Evolutionary conservation across 768 basidiomycete species (phyloP).

Genomic region (Trametes coccinea): DNA sequence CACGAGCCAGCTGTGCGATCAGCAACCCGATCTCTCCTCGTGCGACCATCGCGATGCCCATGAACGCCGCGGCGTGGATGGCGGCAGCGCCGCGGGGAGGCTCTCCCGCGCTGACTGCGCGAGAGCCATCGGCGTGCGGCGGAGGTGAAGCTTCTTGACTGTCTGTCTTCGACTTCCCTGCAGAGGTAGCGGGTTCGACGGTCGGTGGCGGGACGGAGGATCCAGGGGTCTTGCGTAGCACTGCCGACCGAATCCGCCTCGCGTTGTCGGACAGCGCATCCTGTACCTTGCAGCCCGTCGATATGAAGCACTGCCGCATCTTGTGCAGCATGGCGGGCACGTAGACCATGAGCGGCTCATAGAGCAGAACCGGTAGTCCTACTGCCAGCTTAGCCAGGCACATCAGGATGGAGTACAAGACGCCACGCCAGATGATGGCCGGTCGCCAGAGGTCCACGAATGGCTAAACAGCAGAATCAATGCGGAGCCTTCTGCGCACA

Average conservation of each 20-base stretch:
- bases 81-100: neutral
- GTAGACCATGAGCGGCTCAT: neutral
- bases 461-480: conserved; percentile 19
- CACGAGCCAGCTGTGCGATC: conserved; percentile 47
- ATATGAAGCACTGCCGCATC: neutral
- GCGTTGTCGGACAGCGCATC: no score
- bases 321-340: neutral
- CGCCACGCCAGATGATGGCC: conserved; percentile 50
- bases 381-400: conserved; percentile 50
- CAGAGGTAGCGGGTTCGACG: no score
- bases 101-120: neutral
- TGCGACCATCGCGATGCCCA: conserved; percentile 56
- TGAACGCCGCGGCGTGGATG: conserved; percentile 23
- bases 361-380: conserved; percentile 46
- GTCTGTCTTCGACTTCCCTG: neutral
- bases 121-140: neutral
- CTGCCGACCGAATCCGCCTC: neutral
- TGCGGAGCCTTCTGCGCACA: neutral
- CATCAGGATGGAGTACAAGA: conserved; percentile 62
- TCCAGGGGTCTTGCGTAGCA: neutral
- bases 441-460: conserved; percentile 28
- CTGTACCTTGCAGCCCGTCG: neutral
- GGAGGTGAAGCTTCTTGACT: neutral
- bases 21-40: conserved; percentile 71
- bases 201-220: no score